Percentiles rank a stretch among this genome's conserved stretches.
These are phyloP conservation scores for Cytospora mali DNA, from an alignment of 2,329 filamentous ascomycete genomes.

Conservation along the genomic window DNA sequence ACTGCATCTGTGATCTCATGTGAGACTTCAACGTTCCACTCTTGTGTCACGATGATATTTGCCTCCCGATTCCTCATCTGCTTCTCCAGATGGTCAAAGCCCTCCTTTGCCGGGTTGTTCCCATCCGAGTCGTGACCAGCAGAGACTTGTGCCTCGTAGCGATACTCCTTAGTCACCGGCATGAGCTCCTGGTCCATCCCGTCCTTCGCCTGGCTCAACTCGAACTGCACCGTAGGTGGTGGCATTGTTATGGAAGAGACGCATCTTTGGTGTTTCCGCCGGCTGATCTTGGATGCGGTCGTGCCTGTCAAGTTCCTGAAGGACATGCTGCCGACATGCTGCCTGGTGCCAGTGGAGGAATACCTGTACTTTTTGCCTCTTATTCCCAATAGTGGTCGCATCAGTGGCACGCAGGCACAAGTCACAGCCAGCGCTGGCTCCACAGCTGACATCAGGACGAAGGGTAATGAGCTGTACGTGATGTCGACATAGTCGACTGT, in stretches of 20 bases:
- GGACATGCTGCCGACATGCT: constrained; percentile 9
- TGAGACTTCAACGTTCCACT: constrained; percentile 18
- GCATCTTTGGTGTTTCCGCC: not conserved
- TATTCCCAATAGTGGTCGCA: constrained; percentile 42
- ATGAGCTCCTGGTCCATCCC: constrained; percentile 20
- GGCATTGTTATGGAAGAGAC: constrained; percentile 9
- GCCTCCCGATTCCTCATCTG: not conserved
- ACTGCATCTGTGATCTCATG: constrained; percentile 15
- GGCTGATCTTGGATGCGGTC: not conserved
- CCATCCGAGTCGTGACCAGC: constrained; percentile 18
- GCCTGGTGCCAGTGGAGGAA: constrained; percentile 12
- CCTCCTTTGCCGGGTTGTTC: not conserved
- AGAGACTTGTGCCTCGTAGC: constrained; percentile 15
- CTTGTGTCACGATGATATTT: constrained; percentile 20
- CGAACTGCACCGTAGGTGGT: constrained; percentile 14
- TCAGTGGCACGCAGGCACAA: constrained; percentile 44
- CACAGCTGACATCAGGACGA: constrained; percentile 34
- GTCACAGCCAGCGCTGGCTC: constrained; percentile 45
- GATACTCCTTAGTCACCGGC: constrained; percentile 6
- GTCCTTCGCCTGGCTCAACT: constrained; percentile 19
- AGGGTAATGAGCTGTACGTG: constrained; percentile 20
- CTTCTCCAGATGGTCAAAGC: not conserved
- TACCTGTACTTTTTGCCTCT: constrained; percentile 25
- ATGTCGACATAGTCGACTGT: constrained; percentile 18
- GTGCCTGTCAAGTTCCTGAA: not conserved